Evolutionary conservation across 2,329 filamentous ascomycete species (phyloP), one percentile per base, ranked within the genome.

Genomic region (Trichoderma cornu-damae): DNA sequence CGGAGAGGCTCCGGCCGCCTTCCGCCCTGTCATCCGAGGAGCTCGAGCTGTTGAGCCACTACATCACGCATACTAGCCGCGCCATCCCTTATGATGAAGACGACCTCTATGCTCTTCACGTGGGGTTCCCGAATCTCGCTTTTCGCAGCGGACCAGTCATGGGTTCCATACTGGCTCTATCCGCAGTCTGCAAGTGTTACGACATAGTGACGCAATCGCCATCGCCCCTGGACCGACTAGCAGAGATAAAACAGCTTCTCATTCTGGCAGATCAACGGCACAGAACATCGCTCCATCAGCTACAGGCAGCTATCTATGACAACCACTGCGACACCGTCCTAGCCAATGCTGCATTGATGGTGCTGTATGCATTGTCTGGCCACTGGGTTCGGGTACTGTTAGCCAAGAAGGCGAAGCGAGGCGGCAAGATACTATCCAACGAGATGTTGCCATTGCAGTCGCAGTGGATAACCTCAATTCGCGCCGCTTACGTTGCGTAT

Each of bases 401-500:
- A 20, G 42, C 51, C 4, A 44, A 54, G 40, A 54, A 46, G 11
- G 51, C 51, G 3, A 35, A 1, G 30, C 20, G 40, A 44, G 12
- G 20, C 12, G 51, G 51, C 1, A 35, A 20, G 28, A 37, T 11
- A 14, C 3, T 54, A 11, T 54, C 51, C 3, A 44, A 24, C 30
- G 40, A 54, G 20, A 46, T 54, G 40, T 26, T 46, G 14, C 51
- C 51, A 26, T 28, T 54, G 30, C 51, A 54, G 12, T 54, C 51
- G 16, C 51, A 54, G 40, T 54, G 51, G 51, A 54, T 54, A 20
- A 54, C 51, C n/a, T 54, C 51, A 5, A 54, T 54, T 37, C 51
- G 51, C 2, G 51, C 51, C 16, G 51, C 51, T 3, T 46, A 24
- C 32, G 51, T 54, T 11, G 51, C 51, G 4, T 54, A 54, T 4